Evolutionary conservation across 257 asterid genomes (phyloP), one percentile per base, ranked within the genome.

Genomic region (Solanum ossicruentum): DNA sequence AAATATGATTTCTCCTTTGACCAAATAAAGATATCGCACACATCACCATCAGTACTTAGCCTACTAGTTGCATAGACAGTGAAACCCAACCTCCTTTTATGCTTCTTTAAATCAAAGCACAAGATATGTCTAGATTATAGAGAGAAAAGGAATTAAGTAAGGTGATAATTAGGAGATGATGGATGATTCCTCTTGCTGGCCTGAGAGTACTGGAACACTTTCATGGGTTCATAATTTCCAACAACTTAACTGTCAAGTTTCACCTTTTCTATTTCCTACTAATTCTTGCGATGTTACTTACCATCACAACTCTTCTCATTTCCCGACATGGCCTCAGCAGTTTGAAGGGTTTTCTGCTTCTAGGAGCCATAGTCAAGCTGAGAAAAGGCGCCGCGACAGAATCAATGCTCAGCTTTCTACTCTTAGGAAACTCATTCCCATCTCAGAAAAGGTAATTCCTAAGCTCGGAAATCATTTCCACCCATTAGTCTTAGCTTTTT

Each of bases 331-430:
- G 92, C 80, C 86, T n/a, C 86, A 89, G 28, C 93, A 85, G 56
- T 81, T 49, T 58, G 85, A 69, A 51, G 55, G 55, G 55, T 84
- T 32, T 32, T 32, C 36, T 32, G 84, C 88, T 63, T 87, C 93
- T 49, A 88, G 92, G 89, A 93, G 94, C 89, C 98, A 93, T 82
- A 93, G 96, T 60, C 36, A 94, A 95, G 85, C 98, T 2, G 98
- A 95, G 92, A 95, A 93, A 87, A 87, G 98, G 88, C 93, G 98
- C 32, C 81, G 98, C 21, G 97, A 91, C 85, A 88, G 97, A 86
- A 95, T 95, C n/a, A 95, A 95, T 81, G 90, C 97, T 0, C 97
- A 93, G 89, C 95, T 95, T 65, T 87, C 97, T 18, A 91, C 91
- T 73, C 93, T 95, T 4, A 88, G 98, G 80, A 91, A 91, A 82